Base-by-base conservation (phyloP, 2,329 filamentous ascomycete genomes). In the Coniochaeta pulveracea region DNA sequence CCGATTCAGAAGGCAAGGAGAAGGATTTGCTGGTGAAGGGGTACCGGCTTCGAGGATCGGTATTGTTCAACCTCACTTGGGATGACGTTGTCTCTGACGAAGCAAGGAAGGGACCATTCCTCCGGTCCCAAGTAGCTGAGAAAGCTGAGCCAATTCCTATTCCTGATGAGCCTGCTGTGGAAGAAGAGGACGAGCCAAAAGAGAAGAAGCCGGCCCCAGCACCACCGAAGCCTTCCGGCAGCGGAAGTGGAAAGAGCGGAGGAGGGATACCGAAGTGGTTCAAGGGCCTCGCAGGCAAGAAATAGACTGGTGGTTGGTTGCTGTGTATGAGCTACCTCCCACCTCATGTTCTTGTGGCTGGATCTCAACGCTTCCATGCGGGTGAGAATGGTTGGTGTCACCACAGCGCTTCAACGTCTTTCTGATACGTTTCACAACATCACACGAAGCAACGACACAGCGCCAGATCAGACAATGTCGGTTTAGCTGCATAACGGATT, bases 31-130 rank as follows among this genome's bases (percentile, higher is more conserved):
- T 95, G n/a, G 82, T 95, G 37, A 65, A 69, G 33, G 75, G 79
- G 36, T 69, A 93, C 43, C 74, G 77, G 10, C 70, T 95, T 40
- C 69, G 66, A 3, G 76, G 77, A 6, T 69, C 75, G 21, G 77
- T 88, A 19, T 61, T 93, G 7, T 61, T 95, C 26, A 89, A 80
- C 38, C 70, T 93, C 39, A 58, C 76, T 1, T 93, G 85, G 83
- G 72, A 76, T 14, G 69, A 78, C 29, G 63, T 55, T 23, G 80
- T 77, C 2, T 63, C 69, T n/a, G 47, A 59, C 2, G 58, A 66
- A 9, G 69, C 66, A 4, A 64, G 77, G 38, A 66, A 66, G 19
- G 58, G 57, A 16, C 60, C 69, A 11, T 74, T 82, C 34, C 55
- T 91, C 36, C 78, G 72, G 45, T 43, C 53, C 2, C 58, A 62